A percentile compares a stretch with the other conserved stretches of the same genome.
Conservation (phyloP, 1,139 yeast species). For the Hyphopichia burtonii region DNA sequence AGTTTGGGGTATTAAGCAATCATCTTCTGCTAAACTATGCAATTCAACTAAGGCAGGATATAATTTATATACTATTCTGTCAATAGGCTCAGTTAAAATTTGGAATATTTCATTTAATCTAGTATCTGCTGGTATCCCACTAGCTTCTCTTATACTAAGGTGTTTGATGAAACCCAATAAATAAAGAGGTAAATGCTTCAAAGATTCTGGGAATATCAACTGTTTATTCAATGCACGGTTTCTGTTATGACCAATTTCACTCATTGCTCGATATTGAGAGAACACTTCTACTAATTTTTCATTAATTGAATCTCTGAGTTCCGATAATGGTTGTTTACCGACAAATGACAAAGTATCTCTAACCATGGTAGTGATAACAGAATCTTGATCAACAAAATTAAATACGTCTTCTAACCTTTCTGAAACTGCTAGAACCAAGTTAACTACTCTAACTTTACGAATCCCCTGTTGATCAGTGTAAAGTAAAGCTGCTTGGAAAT, state of each 20-base stretch:
- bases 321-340: slow-evolving; percentile 59
- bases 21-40: slow-evolving; percentile 61
- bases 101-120: slow-evolving; percentile 60
- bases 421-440: slow-evolving; percentile 78
- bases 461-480: slow-evolving; percentile 77
- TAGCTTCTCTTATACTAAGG: slow-evolving; percentile 54
- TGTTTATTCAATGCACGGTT: slow-evolving; percentile 57
- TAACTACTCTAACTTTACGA: slow-evolving; percentile 82
- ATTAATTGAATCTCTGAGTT: slow-evolving; percentile 62
- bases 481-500: slow-evolving; percentile 86
- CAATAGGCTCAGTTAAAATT: slow-evolving; percentile 56
- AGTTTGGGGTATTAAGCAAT: slow-evolving; percentile 39
- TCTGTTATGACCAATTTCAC: slow-evolving; percentile 48
- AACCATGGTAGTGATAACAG: slow-evolving; percentile 68
- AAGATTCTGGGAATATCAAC: slow-evolving; percentile 77
- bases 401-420: slow-evolving; percentile 73
- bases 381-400: slow-evolving; percentile 82
- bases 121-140: slow-evolving; percentile 48
- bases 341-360: slow-evolving; percentile 67
- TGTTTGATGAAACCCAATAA: slow-evolving; percentile 70
- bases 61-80: slow-evolving; percentile 60
- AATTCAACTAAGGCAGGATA: slow-evolving; percentile 82
- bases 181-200: slow-evolving; percentile 70
- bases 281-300: slow-evolving; percentile 69
- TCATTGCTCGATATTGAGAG: slow-evolving; percentile 68